Evolutionary conservation across 768 basidiomycete species (phyloP), one percentile per base, ranked within the genome.

Genomic region (Plicaturopsis crispa): DNA sequence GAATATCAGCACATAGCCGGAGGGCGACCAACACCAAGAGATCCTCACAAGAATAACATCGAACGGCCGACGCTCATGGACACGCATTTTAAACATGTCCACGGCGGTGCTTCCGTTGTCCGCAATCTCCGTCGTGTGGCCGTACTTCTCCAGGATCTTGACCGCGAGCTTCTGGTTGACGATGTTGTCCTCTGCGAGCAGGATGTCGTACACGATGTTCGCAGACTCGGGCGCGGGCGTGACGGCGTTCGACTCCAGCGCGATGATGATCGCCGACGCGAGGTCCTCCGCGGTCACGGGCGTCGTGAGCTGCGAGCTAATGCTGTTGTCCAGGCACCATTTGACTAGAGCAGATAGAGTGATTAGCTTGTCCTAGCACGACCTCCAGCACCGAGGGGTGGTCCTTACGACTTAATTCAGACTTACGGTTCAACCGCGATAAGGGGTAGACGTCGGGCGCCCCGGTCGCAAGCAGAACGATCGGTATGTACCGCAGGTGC

Each of bases 101-200:
- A 97, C 79, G 0, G 94, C 94, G 41, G 96, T 66, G 46, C 83
- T 84, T 6, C 94, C 94, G 54, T 99, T 98, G 69, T 98, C 94
- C 13, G 93, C 96, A 41, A 98, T 91, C 67, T 96, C 90, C 18
- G 96, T 91, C 6, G 78, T 74, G 54, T 98, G 96, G 0, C 96
- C 93, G 39, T 92, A 92, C 54, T 88, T 91, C 62, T 98, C 94
- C 11, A 99, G 66, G 43, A 98, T 88, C 69, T 94, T 96, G 44
- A 96, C 84, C 0, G 96, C 96, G 6, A 98, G 66, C 59, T 94
- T 94, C 69, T 93, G 90, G 59, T 93, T 92, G 38, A 94, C 91
- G 48, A 91, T 63, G 52, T 97, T 98, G 58, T 98, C 96, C 57
- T 99, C 96, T 0, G 96, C 96, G 12, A 99, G 75, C 20, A 99